Conservation (phyloP, 495 filamentous ascomycete genomes). For the Terfezia claveryi region DNA sequence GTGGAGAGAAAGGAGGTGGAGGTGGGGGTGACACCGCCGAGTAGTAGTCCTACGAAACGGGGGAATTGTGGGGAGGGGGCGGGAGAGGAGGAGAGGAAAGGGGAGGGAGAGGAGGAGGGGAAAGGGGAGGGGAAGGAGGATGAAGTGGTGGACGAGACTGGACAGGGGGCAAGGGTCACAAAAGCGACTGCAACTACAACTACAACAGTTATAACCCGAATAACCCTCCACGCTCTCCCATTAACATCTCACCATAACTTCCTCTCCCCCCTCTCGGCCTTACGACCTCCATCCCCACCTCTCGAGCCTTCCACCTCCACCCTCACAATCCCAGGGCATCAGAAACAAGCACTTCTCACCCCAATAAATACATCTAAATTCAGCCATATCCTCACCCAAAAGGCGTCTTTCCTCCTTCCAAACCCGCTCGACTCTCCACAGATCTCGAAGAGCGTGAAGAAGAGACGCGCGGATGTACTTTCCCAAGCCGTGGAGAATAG, state of each 20-base stretch:
- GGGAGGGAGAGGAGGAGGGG: background rate
- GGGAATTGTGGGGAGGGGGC: background rate
- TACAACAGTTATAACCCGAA: background rate
- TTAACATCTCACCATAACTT: background rate
- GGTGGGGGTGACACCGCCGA: background rate
- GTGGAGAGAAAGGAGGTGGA: background rate
- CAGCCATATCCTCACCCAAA: background rate
- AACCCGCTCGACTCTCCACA: background rate
- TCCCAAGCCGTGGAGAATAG: background rate
- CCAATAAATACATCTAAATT: background rate
- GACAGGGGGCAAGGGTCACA: background rate
- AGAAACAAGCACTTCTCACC: background rate
- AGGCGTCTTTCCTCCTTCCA: background rate
- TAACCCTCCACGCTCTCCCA: background rate
- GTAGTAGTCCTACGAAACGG: background rate
- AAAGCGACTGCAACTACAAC: background rate
- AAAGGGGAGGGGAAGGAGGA: background rate
- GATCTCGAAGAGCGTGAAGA: background rate
- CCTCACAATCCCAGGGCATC: background rate
- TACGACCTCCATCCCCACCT: too few species aligned
- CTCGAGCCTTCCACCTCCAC: background rate
- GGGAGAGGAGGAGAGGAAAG: background rate
- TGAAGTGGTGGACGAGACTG: background rate
- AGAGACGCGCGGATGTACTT: background rate
- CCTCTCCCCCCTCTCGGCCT: background rate